Evolutionary conservation across 1,139 yeast species (phyloP), one percentile per base, ranked within the genome.

Genomic region (Candida sojae): DNA sequence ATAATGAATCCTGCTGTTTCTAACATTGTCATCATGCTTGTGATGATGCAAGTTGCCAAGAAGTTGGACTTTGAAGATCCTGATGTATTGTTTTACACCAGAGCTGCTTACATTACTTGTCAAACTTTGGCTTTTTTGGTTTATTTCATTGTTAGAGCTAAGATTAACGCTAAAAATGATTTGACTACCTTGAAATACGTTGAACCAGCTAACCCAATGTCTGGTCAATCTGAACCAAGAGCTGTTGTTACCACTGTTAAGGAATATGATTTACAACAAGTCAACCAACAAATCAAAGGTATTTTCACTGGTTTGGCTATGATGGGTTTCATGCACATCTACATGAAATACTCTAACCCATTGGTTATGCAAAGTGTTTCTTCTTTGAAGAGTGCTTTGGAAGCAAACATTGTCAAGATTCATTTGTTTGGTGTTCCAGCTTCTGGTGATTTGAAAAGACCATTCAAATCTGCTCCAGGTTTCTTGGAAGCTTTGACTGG

Each of bases 251-350:
- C 97, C 61, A 91, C 98, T 48, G 91, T 91, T 56, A 90, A 84
- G 77, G 97, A 93, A 61, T 95, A 93, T 75, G 99, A 93, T 70
- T 80, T 90, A 67, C 80, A 84, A 67, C 97, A 93, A 75, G 80
- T 92, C 55, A 85, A 88, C 66, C 52, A 81, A 45, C 86, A 90
- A 54, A 81, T 92, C 70, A 89, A 88, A 73, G 79, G 96, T 56
- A 82, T 91, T 57, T 85, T 87, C 79, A 88, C 95, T 57, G 89
- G 96, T 54, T 70, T 91, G 61, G 97, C 96, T 63, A 92, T 95
- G 97, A 92, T 95, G 95, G 97, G 87, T 32, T 88, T 93, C 84
- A 92, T 93, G 98, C 99, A 93, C 73, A 63, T 93, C 55, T 93
- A 93, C 84, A 86, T 95, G 96, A 88, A 91, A 74, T 95, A 90